Conservation (phyloP, 208 protist genomes). For the Trypanosoma lewisi region DNA sequence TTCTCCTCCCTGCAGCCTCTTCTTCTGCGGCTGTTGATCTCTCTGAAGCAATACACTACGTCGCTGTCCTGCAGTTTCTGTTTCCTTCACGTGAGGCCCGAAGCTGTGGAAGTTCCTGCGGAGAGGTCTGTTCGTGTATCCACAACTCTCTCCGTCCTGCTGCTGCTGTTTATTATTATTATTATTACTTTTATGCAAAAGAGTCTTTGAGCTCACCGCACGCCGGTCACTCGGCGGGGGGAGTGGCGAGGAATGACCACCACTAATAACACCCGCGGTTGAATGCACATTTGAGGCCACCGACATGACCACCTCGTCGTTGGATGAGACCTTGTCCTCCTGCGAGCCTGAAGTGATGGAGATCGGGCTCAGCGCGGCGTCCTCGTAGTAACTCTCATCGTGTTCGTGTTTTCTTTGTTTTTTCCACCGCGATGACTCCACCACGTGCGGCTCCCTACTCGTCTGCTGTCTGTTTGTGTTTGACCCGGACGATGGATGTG, state of each 20-base stretch:
- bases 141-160: neutral
- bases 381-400: neutral
- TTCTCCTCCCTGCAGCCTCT: neutral
- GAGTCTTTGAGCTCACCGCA: neutral
- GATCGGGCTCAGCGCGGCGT: conserved; percentile 1
- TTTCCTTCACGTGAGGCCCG: neutral
- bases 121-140: neutral
- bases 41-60: too few species aligned
- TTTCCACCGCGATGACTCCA: too few species aligned
- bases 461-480: neutral
- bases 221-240: neutral
- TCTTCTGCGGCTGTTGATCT: too few species aligned
- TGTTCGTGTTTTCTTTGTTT: neutral
- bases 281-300: neutral
- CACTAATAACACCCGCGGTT: too few species aligned
- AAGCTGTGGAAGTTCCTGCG: neutral
- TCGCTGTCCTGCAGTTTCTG: neutral
- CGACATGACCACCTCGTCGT: conserved; percentile 4
- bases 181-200: neutral
- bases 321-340: conserved; percentile 1
- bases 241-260: neutral
- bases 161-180: too few species aligned
- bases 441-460: neutral
- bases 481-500: neutral
- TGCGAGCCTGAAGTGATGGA: neutral